These are phyloP conservation scores for Cladosporium sp. DNA, from an alignment of 2,329 filamentous ascomycete species.

Conservation along the genomic window DNA sequence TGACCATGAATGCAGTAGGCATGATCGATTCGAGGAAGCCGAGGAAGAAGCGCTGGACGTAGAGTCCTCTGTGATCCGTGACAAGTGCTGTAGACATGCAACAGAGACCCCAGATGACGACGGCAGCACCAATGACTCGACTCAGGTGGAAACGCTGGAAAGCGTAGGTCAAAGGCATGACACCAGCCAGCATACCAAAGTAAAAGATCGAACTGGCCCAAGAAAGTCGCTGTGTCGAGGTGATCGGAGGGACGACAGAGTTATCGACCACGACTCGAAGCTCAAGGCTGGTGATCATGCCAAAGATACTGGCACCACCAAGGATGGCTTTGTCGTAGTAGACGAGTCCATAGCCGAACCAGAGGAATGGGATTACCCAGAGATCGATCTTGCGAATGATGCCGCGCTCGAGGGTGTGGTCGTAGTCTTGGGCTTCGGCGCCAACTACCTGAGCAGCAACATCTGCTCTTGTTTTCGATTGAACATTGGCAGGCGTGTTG, in stretches of 20 bases:
- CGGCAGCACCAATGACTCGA: constrained; percentile 62
- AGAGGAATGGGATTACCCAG: constrained; percentile 41
- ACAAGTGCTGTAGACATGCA: constrained; percentile 59
- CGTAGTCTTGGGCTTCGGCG: constrained; percentile 13
- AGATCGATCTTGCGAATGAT: constrained; percentile 69
- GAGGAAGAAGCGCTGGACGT: constrained; percentile 55
- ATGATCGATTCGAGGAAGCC: constrained; percentile 59
- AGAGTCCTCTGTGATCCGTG: constrained; percentile 38
- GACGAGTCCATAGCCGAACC: constrained; percentile 63
- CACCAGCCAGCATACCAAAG: constrained; percentile 73
- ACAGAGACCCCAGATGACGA: constrained; percentile 65
- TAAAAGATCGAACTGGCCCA: constrained; percentile 82
- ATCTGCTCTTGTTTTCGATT: not conserved
- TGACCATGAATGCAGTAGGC: constrained; percentile 59
- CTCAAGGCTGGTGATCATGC: constrained; percentile 69
- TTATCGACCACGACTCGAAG: constrained; percentile 55
- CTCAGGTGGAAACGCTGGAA: constrained; percentile 68
- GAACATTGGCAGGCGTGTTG: not conserved
- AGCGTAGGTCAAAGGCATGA: constrained; percentile 72
- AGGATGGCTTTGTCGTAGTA: constrained; percentile 77
- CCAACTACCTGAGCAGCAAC: constrained; percentile 14
- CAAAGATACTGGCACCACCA: constrained; percentile 70
- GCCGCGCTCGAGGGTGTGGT: constrained; percentile 13
- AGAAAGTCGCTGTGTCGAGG: constrained; percentile 66
- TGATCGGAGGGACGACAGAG: constrained; percentile 55